phyloP scores from a whole-genome alignment of 805 yeast species.

The Jamesozyma gamospora region DNA sequence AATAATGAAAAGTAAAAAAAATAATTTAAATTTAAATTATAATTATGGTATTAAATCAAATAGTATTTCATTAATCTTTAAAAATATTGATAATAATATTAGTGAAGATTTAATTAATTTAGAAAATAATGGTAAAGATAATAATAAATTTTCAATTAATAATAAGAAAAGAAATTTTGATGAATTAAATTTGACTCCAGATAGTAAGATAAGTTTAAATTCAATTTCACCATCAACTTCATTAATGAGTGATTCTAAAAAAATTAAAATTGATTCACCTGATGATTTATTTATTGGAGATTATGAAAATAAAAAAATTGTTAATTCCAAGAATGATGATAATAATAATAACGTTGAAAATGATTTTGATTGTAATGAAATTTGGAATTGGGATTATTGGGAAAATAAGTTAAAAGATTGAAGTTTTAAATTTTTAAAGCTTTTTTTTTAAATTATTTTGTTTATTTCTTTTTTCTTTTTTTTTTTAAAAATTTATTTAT shows the following conservation, averaged over 20 bases:
- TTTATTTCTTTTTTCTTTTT: too few relatives aligned
- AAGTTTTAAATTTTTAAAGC: not conserved
- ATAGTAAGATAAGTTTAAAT: slow-evolving; percentile 7
- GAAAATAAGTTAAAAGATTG: not conserved
- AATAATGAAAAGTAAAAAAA: slow-evolving; percentile 20
- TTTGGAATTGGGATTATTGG: slow-evolving; percentile 25
- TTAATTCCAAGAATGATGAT: not conserved
- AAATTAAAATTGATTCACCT: slow-evolving; percentile 27
- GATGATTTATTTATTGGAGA: slow-evolving; percentile 22
- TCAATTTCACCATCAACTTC: slow-evolving; percentile 21
- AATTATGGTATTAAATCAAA: slow-evolving; percentile 9
- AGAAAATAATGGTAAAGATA: not conserved
- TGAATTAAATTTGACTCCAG: slow-evolving; percentile 15
- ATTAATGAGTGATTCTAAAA: slow-evolving; percentile 29
- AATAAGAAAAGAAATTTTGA: slow-evolving; percentile 22
- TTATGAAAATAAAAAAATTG: slow-evolving; percentile 1
- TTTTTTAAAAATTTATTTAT: too few relatives aligned
- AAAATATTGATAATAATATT: slow-evolving; percentile 13
- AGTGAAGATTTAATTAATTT: slow-evolving; percentile 5
- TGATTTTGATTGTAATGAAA: not conserved
- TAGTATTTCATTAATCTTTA: slow-evolving; percentile 20
- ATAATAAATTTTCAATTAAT: not conserved
- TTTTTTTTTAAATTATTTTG: not conserved
- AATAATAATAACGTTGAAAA: not conserved
- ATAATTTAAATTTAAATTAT: slow-evolving; percentile 4